Evolutionary conservation across 208 protist genomes (phyloP).

Genomic region (Leishmania turanica): DNA sequence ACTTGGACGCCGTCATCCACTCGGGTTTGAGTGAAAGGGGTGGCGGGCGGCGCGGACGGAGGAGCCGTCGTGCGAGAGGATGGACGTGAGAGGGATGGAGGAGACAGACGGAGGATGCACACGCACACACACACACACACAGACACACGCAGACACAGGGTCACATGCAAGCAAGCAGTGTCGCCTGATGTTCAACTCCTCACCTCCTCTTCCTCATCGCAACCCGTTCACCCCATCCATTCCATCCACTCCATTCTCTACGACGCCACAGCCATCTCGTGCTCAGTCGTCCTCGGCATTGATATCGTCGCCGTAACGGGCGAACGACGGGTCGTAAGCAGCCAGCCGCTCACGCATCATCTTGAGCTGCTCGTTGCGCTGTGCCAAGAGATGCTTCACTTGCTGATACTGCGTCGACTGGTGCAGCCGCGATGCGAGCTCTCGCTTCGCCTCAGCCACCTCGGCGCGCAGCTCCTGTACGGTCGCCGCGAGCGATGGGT

Average conservation of each 20-base stretch:
- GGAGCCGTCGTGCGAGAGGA: background rate
- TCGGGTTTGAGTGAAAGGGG: background rate
- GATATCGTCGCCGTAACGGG: slow-evolving; percentile 47
- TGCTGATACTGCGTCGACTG: slow-evolving; percentile 84
- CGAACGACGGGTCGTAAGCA: slow-evolving; percentile 47
- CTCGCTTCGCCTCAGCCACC: slow-evolving; percentile 58
- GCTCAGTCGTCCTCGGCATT: slow-evolving; percentile 56
- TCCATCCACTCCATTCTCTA: background rate
- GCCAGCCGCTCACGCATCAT: slow-evolving; percentile 47
- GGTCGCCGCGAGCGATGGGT: slow-evolving; percentile 33
- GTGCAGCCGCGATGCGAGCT: slow-evolving; percentile 64
- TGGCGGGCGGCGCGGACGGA: background rate
- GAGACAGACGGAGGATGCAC: too few relatives aligned
- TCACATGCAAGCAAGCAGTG: background rate
- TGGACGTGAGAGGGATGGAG: background rate
- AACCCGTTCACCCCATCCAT: background rate
- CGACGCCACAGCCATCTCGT: background rate
- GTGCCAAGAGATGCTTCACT: slow-evolving; percentile 64
- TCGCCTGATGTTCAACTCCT: background rate
- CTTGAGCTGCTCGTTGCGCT: slow-evolving; percentile 67
- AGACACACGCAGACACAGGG: background rate
- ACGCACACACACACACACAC: background rate
- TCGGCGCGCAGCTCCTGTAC: slow-evolving; percentile 56
- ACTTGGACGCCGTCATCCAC: background rate
- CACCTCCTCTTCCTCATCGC: background rate